phyloP scores from a whole-genome alignment of 1,139 yeast genomes.

The Barnettozyma hawaiiensis region DNA sequence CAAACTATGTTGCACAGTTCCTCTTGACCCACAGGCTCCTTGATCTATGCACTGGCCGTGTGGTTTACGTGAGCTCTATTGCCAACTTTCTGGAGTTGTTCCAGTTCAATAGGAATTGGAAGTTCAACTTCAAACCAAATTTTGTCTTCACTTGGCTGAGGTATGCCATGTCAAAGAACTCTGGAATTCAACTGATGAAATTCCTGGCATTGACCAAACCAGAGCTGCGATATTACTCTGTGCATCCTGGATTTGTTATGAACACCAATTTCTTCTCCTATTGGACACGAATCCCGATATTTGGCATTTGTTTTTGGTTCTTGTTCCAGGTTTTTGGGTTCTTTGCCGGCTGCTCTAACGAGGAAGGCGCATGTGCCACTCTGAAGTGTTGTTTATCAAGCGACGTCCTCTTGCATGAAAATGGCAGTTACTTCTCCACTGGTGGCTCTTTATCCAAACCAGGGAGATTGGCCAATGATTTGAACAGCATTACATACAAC shows the following conservation, averaged over 20 bases:
- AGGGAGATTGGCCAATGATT: constrained; percentile 51
- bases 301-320: constrained; percentile 69
- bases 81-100: constrained; percentile 55
- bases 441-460: constrained; percentile 53
- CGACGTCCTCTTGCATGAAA: constrained; percentile 42
- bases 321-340: constrained; percentile 61
- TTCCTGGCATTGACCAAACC: constrained; percentile 65
- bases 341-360: constrained; percentile 64
- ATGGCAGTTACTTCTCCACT: constrained; percentile 63
- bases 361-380: constrained; percentile 66
- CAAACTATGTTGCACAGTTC: constrained; percentile 74
- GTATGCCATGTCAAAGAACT: constrained; percentile 74
- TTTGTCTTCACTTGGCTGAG: constrained; percentile 71
- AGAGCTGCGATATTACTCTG: constrained; percentile 54
- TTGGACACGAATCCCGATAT: constrained; percentile 71
- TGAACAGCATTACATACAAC: constrained; percentile 60
- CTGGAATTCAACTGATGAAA: constrained; percentile 70
- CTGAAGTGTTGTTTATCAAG: constrained; percentile 60
- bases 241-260: constrained; percentile 85
- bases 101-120: constrained; percentile 44
- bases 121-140: constrained; percentile 59
- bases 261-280: constrained; percentile 68
- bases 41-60: constrained; percentile 44
- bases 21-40: constrained; percentile 59
- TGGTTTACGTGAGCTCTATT: constrained; percentile 63